phyloP scores from a whole-genome alignment of 495 filamentous ascomycete species.

The Hypomontagnella submonticulosa region DNA sequence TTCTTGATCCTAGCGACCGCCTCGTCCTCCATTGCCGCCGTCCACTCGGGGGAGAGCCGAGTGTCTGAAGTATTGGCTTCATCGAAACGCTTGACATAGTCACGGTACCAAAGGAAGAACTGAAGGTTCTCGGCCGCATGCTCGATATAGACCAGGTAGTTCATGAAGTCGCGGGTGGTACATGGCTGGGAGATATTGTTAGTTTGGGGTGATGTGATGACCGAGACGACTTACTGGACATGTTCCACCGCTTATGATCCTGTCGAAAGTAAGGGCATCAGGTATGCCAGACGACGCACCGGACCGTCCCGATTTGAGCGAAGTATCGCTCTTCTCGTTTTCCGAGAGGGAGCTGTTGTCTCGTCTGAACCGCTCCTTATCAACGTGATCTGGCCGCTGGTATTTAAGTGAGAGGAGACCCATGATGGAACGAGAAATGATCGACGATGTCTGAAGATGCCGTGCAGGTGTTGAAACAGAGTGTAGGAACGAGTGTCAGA shows the following conservation, averaged over 20 bases:
- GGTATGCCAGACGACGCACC: constrained; percentile 64
- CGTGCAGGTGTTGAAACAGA: background rate
- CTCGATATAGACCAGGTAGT: constrained; percentile 80
- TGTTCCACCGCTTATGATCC: constrained; percentile 75
- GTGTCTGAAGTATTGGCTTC: constrained; percentile 62
- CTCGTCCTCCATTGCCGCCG: constrained; percentile 63
- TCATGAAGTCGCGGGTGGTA: constrained; percentile 81
- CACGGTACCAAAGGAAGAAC: constrained; percentile 79
- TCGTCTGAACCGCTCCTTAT: constrained; percentile 39
- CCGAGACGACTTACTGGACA: constrained; percentile 71
- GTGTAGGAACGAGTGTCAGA: constrained; percentile 1
- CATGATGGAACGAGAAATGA: constrained; percentile 36
- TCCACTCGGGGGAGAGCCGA: constrained; percentile 71
- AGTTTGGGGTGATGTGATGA: constrained; percentile 9
- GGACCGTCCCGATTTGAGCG: constrained; percentile 41
- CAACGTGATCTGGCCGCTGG: constrained; percentile 52
- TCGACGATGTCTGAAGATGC: constrained; percentile 3
- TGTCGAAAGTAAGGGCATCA: constrained; percentile 74
- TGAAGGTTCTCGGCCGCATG: constrained; percentile 80
- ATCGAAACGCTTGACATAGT: constrained; percentile 71
- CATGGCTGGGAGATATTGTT: constrained; percentile 64
- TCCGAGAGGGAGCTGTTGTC: constrained; percentile 40
- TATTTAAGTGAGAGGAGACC: constrained; percentile 51
- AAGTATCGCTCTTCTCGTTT: constrained; percentile 34
- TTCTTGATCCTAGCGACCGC: constrained; percentile 51